A percentile compares a stretch with the other conserved stretches of the same genome.
Conservation (phyloP, 1,284 basidiomycete species). For the Irpex sp. region DNA sequence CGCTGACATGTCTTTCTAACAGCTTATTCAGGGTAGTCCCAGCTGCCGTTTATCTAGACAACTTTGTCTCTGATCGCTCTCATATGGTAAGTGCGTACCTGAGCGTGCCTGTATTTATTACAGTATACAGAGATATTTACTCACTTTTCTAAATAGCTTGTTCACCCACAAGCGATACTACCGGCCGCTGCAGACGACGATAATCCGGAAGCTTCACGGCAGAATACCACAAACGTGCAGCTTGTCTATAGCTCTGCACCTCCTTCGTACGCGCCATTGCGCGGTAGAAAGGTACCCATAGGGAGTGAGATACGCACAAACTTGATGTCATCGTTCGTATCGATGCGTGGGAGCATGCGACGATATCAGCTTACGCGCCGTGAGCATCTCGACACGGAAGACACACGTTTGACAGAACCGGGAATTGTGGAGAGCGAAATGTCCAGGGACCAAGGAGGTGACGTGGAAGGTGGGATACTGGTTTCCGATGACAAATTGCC, state of each 20-base stretch:
- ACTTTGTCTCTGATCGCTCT: constrained; percentile 75
- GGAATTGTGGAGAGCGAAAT: too few species aligned
- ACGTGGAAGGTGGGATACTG: not conserved
- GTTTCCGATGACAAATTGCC: not conserved
- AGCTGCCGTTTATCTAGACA: constrained; percentile 44
- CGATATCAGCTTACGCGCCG: not conserved
- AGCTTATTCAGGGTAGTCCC: constrained; percentile 49
- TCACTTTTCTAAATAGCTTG: not conserved
- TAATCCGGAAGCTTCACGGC: constrained; percentile 24
- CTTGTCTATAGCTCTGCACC: constrained; percentile 24
- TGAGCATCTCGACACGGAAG: not conserved
- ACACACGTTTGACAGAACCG: not conserved
- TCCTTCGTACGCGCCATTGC: constrained; percentile 50
- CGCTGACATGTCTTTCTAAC: not conserved
- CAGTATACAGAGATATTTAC: too few species aligned
- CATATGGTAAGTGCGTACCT: constrained; percentile 55
- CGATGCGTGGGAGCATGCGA: constrained; percentile 35
- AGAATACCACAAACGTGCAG: not conserved
- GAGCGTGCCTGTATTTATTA: too few species aligned
- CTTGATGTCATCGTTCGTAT: constrained; percentile 59
- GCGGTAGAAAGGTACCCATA: constrained; percentile 39
- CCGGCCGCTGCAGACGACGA: not conserved
- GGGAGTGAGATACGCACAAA: constrained; percentile 46
- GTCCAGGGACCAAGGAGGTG: too few species aligned
- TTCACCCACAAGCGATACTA: not conserved